Percentiles rank a stretch among this genome's conserved stretches.
phyloP scores from a whole-genome alignment of 306 rosid species.

The Dalbergia oliveri region DNA sequence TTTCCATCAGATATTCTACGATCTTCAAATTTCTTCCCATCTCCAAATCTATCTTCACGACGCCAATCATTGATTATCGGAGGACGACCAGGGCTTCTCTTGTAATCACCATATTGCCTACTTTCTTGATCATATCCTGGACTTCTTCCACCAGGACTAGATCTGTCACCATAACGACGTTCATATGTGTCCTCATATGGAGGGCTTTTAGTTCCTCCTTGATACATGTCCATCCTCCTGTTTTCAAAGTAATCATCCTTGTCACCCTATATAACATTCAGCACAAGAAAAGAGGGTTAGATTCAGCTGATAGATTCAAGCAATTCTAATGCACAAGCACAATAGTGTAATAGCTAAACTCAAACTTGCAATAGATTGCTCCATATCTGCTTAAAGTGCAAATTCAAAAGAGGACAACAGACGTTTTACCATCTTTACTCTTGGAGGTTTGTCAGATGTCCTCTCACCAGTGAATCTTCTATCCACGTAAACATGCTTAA shows the following conservation, averaged over 20 bases:
- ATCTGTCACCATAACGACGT: slow-evolving; percentile 71
- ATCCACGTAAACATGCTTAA: slow-evolving; percentile 89
- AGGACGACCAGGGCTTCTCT: slow-evolving; percentile 77
- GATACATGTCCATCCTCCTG: slow-evolving; percentile 64
- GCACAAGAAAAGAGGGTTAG: slow-evolving; percentile 26
- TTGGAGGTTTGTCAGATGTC: slow-evolving; percentile 77
- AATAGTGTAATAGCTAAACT: slow-evolving; percentile 23
- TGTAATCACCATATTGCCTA: slow-evolving; percentile 66
- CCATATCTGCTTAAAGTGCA: slow-evolving; percentile 18
- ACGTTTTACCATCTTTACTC: slow-evolving; percentile 63
- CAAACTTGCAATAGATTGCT: slow-evolving; percentile 34
- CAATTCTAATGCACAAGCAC: slow-evolving; percentile 7
- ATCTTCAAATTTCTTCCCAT: slow-evolving; percentile 52
- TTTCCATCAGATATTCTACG: slow-evolving; percentile 72
- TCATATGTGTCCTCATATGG: slow-evolving; percentile 79
- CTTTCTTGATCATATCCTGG: slow-evolving; percentile 84
- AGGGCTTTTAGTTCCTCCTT: slow-evolving; percentile 84
- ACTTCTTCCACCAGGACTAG: slow-evolving; percentile 91
- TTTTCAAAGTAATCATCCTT: slow-evolving; percentile 73
- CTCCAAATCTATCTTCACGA: slow-evolving; percentile 86
- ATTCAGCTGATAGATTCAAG: slow-evolving; percentile 17
- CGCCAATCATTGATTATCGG: slow-evolving; percentile 86
- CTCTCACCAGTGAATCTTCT: slow-evolving; percentile 78
- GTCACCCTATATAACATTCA: slow-evolving; percentile 70
- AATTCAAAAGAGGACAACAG: slow-evolving; percentile 25